These are phyloP conservation scores for Spizellomyces punctatus DNA, from an alignment of 192 early-diverging fungal species.

Conservation along the genomic window DNA sequence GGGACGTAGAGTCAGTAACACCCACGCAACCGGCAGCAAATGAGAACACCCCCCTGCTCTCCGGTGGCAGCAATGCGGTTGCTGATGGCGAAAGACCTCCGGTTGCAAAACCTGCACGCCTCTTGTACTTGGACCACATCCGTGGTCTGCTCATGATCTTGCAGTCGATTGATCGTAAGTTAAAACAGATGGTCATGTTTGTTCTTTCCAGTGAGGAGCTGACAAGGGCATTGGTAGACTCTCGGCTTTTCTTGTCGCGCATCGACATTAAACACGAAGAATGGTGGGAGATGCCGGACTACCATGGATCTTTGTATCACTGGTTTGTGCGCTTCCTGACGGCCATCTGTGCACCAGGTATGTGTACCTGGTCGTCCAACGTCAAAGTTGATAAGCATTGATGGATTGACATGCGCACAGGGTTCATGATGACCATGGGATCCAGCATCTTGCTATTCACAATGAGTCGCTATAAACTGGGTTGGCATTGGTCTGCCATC, in stretches of 20 bases:
- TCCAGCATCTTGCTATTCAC: slow-evolving; percentile 41
- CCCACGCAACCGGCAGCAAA: too few relatives aligned
- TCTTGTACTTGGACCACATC: slow-evolving; percentile 30
- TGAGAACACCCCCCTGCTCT: too few relatives aligned
- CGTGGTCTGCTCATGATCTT: slow-evolving; percentile 36
- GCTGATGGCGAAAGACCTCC: too few relatives aligned
- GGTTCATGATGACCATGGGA: slow-evolving; percentile 49
- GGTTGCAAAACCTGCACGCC: slow-evolving; percentile 1
- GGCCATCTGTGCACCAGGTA: slow-evolving; percentile 41
- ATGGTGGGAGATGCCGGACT: slow-evolving; percentile 47
- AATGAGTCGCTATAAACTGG: slow-evolving; percentile 26
- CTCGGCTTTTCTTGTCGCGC: slow-evolving; percentile 28
- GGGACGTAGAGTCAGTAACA: too few relatives aligned
- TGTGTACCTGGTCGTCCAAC: not conserved
- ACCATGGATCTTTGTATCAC: slow-evolving; percentile 26
- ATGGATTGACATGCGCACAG: not conserved
- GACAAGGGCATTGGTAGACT: slow-evolving; percentile 7
- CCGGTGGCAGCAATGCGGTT: too few relatives aligned
- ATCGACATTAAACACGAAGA: slow-evolving; percentile 40
- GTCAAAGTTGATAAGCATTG: not conserved
- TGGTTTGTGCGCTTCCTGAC: slow-evolving; percentile 41
- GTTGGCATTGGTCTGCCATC: slow-evolving; percentile 38
- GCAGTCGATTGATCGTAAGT: slow-evolving; percentile 39
- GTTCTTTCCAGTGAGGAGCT: not conserved
- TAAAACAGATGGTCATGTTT: slow-evolving; percentile 12